Base-by-base conservation (phyloP, 495 filamentous ascomycete genomes). In the Neurospora sp. region DNA sequence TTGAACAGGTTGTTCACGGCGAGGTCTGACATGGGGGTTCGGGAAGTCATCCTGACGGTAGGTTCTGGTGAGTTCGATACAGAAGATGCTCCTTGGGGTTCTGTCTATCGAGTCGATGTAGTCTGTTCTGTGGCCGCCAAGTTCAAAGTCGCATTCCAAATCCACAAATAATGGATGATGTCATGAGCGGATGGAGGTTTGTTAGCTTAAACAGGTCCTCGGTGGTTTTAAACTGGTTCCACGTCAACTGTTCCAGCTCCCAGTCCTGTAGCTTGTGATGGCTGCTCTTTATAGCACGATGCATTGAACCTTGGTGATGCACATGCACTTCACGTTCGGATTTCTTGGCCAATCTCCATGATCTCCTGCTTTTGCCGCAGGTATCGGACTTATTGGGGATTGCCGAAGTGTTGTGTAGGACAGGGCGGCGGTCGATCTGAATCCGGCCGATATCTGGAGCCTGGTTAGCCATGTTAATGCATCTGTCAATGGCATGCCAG, bases 1-100 rank as follows among this genome's bases (percentile, higher is more conserved):
- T 81, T 78, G 81, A 89, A 89, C 9, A 91, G 47, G 37, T 73
- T 31, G 68, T 71, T 65, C 4, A 70, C 77, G 27, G 69, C 68
- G 53, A 80, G 69, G 37, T 69, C 45, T 10, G 74, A 65, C 37
- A 65, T 35, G 31, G 12, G 7, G 7, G 12, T 65, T 35, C 14
- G 27, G 53, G 53, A 35, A 65, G 53, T 35, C 53, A 65, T 65
- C 3, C 16, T 61, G 22, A 1, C 5, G 10, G 53, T 0, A 16
- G 12, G 27, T 3, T 14, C 16, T 61, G 10, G 53, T 31, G 20
- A 53, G n/a, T 53, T 53, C 45, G 20, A 27, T 22, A 12, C 3
- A 22, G 20, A 53, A 47, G 44, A 20, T 47, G 8, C 44, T 47
- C 18, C 18, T 47, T 47, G 9, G 3, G 4, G 44, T 22, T 47